Conservation (phyloP, 176 grass and related monocot genomes). For the Sorghum bicolor region Sorghum_bicolor_NCBIv3 NC_012879.2:17539501-17540000, state of each 20-base stretch:
- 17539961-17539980: not conserved
- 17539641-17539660: not conserved
- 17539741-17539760: constrained; percentile 3
- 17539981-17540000: not conserved
- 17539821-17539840: not conserved
- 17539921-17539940: not conserved
- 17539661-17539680: not conserved
- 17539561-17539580: not conserved
- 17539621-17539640: not conserved
- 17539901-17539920: not conserved
- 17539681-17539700: constrained; percentile 8
- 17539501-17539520: not conserved
- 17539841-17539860: too few species aligned
- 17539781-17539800: not conserved
- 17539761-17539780: not conserved
- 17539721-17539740: not conserved
- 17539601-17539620: not conserved
- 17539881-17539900: not conserved
- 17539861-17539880: not conserved
- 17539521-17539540: not conserved
- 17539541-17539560: not conserved
- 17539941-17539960: too few species aligned
- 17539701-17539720: not conserved
- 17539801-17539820: not conserved
- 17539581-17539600: not conserved